phyloP scores from a whole-genome alignment of 1,284 basidiomycete species.

The Cutaneotrichosporon sp. region DNA sequence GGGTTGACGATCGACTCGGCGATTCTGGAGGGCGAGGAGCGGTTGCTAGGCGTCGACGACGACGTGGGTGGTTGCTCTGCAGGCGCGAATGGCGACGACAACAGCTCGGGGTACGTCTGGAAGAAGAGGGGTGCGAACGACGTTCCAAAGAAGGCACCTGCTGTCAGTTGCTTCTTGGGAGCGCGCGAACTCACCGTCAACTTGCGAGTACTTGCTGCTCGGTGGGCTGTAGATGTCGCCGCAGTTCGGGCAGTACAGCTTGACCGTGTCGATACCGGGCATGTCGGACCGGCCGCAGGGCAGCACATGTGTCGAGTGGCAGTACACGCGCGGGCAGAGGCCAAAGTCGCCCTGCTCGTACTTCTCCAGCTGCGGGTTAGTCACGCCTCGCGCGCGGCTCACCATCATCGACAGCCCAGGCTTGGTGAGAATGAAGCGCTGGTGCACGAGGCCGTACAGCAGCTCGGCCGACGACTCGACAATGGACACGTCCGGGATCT shows the following conservation, averaged over 20 bases:
- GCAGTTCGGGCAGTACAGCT: constrained; percentile 97
- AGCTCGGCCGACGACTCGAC: constrained; percentile 97
- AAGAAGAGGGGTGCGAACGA: constrained; percentile 98
- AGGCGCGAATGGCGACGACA: constrained; percentile 74
- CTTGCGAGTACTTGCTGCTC: constrained; percentile 90
- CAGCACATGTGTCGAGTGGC: constrained; percentile 83
- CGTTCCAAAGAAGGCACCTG: constrained; percentile 98
- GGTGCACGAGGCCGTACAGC: constrained; percentile 95
- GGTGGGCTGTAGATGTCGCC: constrained; percentile 96
- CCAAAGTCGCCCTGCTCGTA: constrained; percentile 94
- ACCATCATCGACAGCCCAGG: constrained; percentile 96
- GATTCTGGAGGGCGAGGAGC: constrained; percentile 28
- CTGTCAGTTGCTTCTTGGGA: constrained; percentile 11
- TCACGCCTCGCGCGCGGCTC: constrained; percentile 13
- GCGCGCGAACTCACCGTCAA: constrained; percentile 71
- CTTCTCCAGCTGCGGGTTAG: constrained; percentile 76
- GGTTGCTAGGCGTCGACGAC: constrained; percentile 14
- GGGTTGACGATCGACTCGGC: constrained; percentile 60
- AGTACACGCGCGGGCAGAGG: constrained; percentile 93
- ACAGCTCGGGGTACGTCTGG: constrained; percentile 90
- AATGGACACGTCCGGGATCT: constrained; percentile 83
- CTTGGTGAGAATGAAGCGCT: constrained; percentile 93
- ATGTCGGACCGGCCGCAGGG: constrained; percentile 95
- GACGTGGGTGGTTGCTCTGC: constrained; percentile 47
- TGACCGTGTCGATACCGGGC: constrained; percentile 97